A percentile compares a stretch with the other conserved stretches of the same genome.
Conservation (phyloP, 2,329 filamentous ascomycete species). For the Penicillium sp. region DNA sequence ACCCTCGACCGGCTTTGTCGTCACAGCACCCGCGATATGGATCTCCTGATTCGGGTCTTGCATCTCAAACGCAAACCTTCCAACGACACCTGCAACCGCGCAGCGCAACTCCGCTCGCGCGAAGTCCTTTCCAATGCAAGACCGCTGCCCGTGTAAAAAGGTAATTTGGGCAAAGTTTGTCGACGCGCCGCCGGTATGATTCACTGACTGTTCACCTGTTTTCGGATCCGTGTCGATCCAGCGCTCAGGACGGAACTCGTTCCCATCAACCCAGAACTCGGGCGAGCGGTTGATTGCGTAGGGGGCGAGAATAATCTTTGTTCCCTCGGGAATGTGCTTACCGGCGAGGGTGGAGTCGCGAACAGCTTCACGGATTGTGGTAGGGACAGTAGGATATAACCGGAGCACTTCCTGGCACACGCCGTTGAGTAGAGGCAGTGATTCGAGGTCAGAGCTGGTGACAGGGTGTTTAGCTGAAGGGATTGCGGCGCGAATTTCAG, state of each 20-base stretch:
- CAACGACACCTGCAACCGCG: constrained; percentile 45
- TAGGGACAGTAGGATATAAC: constrained; percentile 47
- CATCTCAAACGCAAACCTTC: constrained; percentile 41
- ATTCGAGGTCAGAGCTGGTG: constrained; percentile 58
- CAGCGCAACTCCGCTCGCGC: constrained; percentile 47
- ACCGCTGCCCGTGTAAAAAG: constrained; percentile 45
- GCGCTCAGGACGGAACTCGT: constrained; percentile 75
- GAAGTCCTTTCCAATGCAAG: constrained; percentile 50
- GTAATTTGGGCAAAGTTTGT: constrained; percentile 47
- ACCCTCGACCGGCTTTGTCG: constrained; percentile 46
- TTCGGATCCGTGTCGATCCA: constrained; percentile 65
- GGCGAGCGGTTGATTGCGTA: constrained; percentile 73
- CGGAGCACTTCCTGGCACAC: constrained; percentile 75
- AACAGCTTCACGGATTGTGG: constrained; percentile 46
- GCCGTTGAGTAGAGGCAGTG: constrained; percentile 62
- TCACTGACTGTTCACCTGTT: constrained; percentile 55
- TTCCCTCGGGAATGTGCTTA: constrained; percentile 70
- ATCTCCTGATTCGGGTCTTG: constrained; percentile 43
- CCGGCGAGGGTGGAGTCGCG: constrained; percentile 62
- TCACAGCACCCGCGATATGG: constrained; percentile 43
- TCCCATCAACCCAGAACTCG: constrained; percentile 77
- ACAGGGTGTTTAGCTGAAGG: constrained; percentile 42
- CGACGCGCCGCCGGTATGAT: constrained; percentile 56
- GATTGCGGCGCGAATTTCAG: constrained; percentile 55
- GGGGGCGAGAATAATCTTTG: constrained; percentile 68